Conservation (phyloP, 208 protist genomes). For the Leptomonas pyrrhocoris region DNA sequence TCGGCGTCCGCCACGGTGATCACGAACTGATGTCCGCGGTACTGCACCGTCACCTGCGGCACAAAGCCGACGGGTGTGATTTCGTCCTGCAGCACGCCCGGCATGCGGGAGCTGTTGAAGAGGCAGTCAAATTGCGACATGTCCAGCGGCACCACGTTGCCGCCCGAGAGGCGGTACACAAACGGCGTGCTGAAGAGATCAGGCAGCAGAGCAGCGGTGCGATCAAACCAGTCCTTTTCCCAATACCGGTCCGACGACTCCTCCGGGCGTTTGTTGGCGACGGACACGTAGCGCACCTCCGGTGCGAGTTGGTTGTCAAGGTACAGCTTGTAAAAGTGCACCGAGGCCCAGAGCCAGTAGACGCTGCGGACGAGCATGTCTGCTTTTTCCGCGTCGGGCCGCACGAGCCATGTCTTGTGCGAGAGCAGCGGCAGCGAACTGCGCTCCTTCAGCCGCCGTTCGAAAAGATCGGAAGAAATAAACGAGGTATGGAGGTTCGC, state of each 20-base stretch:
- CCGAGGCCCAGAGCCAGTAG: conserved; percentile 76
- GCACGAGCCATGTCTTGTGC: conserved; percentile 58
- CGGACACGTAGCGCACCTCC: conserved; percentile 48
- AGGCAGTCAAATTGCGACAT: conserved; percentile 83
- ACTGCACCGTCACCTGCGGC: conserved; percentile 80
- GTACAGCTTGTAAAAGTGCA: conserved; percentile 75
- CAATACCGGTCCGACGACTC: conserved; percentile 41
- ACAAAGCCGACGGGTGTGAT: conserved; percentile 64
- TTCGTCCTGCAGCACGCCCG: conserved; percentile 82
- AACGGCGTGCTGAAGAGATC: conserved; percentile 64
- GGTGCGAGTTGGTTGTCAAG: conserved; percentile 74
- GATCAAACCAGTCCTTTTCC: conserved; percentile 82
- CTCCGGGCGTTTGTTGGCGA: not conserved
- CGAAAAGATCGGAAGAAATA: conserved; percentile 83
- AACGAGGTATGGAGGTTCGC: conserved; percentile 89
- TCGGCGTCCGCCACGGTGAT: conserved; percentile 78
- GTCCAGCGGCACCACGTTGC: conserved; percentile 73
- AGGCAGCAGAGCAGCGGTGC: conserved; percentile 65
- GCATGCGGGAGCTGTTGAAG: conserved; percentile 82
- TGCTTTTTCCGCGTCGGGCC: conserved; percentile 51
- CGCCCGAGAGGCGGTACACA: conserved; percentile 45
- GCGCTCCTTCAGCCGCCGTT: conserved; percentile 58
- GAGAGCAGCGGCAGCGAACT: conserved; percentile 68
- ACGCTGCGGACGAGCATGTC: conserved; percentile 77
- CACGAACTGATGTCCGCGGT: conserved; percentile 71